Evolutionary conservation across 2,329 filamentous ascomycete genomes (phyloP).

Genomic region (Trematosphaeria pertusa): DNA sequence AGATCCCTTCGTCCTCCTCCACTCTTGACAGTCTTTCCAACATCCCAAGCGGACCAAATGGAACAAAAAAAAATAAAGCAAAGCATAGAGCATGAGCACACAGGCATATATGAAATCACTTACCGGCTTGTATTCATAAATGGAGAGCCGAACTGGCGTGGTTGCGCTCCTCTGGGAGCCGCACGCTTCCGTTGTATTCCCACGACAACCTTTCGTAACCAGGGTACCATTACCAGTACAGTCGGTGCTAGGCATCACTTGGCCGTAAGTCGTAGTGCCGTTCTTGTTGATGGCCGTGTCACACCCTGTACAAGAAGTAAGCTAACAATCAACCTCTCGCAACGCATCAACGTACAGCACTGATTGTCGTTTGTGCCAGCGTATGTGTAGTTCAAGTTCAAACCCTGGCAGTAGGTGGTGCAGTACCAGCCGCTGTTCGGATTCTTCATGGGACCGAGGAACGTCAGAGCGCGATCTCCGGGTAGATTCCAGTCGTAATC

Average conservation of each 20-base stretch:
- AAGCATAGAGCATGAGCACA: constrained; percentile 14
- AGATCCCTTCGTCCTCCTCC: too few relatives aligned
- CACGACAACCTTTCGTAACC: too few relatives aligned
- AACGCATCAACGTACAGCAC: constrained; percentile 19
- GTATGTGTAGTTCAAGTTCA: constrained; percentile 11
- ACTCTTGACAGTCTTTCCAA: not conserved
- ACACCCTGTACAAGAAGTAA: constrained; percentile 1
- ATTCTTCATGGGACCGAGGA: constrained; percentile 12
- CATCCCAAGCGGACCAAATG: not conserved
- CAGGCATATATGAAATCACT: constrained; percentile 10
- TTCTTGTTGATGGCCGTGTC: constrained; percentile 6
- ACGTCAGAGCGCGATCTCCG: not conserved
- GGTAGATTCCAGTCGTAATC: not conserved
- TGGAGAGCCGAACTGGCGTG: not conserved
- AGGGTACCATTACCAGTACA: too few relatives aligned
- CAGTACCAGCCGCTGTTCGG: constrained; percentile 16
- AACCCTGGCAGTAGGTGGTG: constrained; percentile 3
- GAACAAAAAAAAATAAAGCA: constrained; percentile 1
- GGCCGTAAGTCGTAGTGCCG: not conserved
- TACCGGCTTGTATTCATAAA: constrained; percentile 7
- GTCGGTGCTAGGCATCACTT: not conserved
- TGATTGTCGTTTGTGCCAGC: constrained; percentile 23
- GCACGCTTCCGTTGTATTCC: too few relatives aligned
- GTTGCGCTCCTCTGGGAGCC: too few relatives aligned
- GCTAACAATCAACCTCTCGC: not conserved